Evolutionary conservation across 345 rosid species (phyloP).

Genomic region (Dimocarpus longan): DNA sequence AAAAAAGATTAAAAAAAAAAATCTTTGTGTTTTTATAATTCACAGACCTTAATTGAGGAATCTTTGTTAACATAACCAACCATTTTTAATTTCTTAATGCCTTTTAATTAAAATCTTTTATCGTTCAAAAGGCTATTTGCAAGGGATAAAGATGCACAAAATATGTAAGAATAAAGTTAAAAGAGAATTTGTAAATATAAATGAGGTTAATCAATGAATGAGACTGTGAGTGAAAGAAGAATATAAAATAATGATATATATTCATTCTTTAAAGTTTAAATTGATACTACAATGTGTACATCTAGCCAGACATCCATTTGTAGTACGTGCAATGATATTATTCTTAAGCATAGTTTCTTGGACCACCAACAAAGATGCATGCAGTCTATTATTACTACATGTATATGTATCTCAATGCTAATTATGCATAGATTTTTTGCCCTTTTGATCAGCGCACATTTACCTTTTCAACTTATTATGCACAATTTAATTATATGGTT

Average conservation of each 20-base stretch:
- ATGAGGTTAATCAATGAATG: conserved; percentile 14
- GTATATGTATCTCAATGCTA: too few species aligned
- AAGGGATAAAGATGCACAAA: conserved; percentile 23
- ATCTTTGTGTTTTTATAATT: not conserved
- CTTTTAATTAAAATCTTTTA: not conserved
- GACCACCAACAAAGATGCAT: conserved; percentile 6
- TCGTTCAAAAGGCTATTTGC: conserved; percentile 7
- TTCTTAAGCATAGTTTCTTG: conserved; percentile 15
- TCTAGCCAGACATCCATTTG: not conserved
- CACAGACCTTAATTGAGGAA: conserved; percentile 3
- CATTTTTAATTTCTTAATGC: conserved; percentile 4
- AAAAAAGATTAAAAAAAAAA: not conserved
- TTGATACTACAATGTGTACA: not conserved
- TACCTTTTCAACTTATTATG: too few species aligned
- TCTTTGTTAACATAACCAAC: conserved; percentile 8
- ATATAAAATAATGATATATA: not conserved
- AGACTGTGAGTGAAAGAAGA: conserved; percentile 10
- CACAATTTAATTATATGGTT: too few species aligned
- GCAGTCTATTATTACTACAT: not conserved
- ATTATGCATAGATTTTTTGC: not conserved
- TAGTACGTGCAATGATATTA: conserved; percentile 8
- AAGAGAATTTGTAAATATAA: not conserved
- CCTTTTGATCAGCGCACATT: not conserved
- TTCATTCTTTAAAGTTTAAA: not conserved
- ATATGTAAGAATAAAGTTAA: conserved; percentile 27